Evolutionary conservation across 2,329 filamentous ascomycete genomes (phyloP), one percentile per base, ranked within the genome.

Genomic region (Talaromyces sp.): DNA sequence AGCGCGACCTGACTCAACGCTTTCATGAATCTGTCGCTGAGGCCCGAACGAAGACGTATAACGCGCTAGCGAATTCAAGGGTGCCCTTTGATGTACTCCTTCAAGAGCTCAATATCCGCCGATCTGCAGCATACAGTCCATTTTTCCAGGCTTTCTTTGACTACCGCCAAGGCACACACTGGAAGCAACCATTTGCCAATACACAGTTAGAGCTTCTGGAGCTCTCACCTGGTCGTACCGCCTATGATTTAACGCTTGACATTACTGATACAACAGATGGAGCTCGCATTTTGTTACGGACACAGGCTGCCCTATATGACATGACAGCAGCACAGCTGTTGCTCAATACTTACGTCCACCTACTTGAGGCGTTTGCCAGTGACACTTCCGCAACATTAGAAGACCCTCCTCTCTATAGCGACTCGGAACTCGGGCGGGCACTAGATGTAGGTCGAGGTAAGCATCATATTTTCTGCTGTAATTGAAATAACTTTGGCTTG

Each of bases 41-140:
- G n/a, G 41, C 41, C 10, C 41, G 41, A 3, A 45, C n/a, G 11
- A 45, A 19, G 41, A 7, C 41, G 19, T 45, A 45, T 15, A 22
- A 19, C 3, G 41, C 41, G 7, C 41, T 45, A 9, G 41, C n/a
- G 9, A 45, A 22, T 45, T 45, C 41, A 45, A 19, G 80, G 8
- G 31, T 50, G 6, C 60, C 60, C 3, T 52, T 62, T 9, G 60
- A 62, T 13, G 19, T 54, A 1, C 19, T 62, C 25, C 35, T 62
- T 4, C 19, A 41, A 3, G 47, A 37, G 15, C n/a, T 62, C 3
- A 22, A 19, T 17, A n/a, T 52, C 19, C 31, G 17, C 1, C 39
- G 60, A 8, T 39, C 31, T 11, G 2, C 47, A 1, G 11, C 22
- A 8, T 19, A 37, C 17, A 62, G 31, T 6, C 60, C 60, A 4